phyloP scores from a whole-genome alignment of 441 rosid species.

The Arabidopsis hybrid region DNA sequence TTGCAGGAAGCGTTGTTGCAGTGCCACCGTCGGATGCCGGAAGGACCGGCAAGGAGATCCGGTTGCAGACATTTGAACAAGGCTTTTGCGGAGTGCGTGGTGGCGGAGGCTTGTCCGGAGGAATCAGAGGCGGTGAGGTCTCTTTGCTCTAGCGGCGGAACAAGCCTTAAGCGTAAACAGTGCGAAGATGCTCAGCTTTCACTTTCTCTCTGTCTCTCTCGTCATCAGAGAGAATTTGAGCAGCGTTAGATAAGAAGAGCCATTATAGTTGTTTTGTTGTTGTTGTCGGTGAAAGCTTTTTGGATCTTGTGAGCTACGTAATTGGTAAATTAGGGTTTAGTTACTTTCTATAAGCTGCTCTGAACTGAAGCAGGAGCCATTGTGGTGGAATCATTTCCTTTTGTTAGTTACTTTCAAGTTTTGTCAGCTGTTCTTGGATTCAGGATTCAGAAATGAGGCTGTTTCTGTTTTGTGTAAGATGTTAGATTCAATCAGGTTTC shows the following conservation, averaged over 20 bases:
- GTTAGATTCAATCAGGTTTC: background rate
- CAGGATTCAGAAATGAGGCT: background rate
- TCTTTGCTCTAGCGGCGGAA: conserved; percentile 81
- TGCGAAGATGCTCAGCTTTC: conserved; percentile 78
- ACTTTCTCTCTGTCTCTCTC: conserved; percentile 73
- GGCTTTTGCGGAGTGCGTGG: conserved; percentile 78
- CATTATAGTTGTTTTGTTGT: background rate
- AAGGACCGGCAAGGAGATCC: conserved; percentile 50
- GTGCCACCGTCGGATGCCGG: conserved; percentile 74
- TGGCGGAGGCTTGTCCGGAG: conserved; percentile 69
- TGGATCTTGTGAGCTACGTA: background rate
- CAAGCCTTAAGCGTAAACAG: conserved; percentile 77
- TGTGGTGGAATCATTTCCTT: background rate
- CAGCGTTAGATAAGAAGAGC: conserved; percentile 12
- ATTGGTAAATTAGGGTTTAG: conserved; percentile 1
- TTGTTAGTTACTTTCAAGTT: background rate
- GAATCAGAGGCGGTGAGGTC: conserved; percentile 80
- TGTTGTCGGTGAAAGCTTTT: background rate
- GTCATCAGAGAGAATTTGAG: conserved; percentile 51
- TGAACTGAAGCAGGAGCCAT: too few relatives aligned
- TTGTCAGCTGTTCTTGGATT: background rate
- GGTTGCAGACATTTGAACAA: conserved; percentile 84
- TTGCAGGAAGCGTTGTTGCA: conserved; percentile 65
- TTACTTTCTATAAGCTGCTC: too few relatives aligned
- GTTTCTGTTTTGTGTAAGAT: background rate